Evolutionary conservation across 176 grass and related monocot species (phyloP).

Genomic region (Alloteropsis semialata): DNA sequence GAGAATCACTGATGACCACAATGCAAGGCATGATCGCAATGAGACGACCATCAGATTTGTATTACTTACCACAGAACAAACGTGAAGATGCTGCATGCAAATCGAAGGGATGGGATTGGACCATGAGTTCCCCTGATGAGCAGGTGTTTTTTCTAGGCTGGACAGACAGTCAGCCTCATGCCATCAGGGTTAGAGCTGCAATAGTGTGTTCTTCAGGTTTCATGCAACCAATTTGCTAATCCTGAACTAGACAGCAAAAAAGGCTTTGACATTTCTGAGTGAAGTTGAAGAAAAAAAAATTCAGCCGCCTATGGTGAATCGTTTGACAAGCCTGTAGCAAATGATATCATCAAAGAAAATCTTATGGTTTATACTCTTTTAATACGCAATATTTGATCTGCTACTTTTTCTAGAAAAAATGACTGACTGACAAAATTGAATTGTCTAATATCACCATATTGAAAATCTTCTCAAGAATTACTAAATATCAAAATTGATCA

Average conservation of each 20-base stretch:
- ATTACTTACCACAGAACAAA: background rate
- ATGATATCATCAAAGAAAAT: too few species aligned
- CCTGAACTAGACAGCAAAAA: slow-evolving; percentile 21
- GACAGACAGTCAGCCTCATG: background rate
- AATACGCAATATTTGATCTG: too few species aligned
- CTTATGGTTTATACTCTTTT: too few species aligned
- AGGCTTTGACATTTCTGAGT: too few species aligned
- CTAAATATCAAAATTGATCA: too few species aligned
- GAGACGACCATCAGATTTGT: background rate
- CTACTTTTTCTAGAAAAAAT: too few species aligned
- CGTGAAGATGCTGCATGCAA: background rate
- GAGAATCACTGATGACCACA: slow-evolving; percentile 25
- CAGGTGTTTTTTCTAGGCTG: slow-evolving; percentile 18
- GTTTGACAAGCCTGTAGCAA: too few species aligned
- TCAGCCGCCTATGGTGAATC: too few species aligned
- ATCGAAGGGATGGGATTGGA: background rate
- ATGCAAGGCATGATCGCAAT: background rate
- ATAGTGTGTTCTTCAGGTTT: background rate
- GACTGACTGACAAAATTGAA: too few species aligned
- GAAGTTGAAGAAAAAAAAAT: too few species aligned
- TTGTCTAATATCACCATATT: too few species aligned
- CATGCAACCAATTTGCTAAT: slow-evolving; percentile 13
- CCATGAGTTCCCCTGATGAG: background rate
- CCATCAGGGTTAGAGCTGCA: slow-evolving; percentile 3
- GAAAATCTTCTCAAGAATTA: too few species aligned